Percentiles rank a stretch among this genome's conserved stretches.
Conservation (phyloP, 371 early-diverging fungal genomes). For the Thermomucor indicae-seudaticae region DNA sequence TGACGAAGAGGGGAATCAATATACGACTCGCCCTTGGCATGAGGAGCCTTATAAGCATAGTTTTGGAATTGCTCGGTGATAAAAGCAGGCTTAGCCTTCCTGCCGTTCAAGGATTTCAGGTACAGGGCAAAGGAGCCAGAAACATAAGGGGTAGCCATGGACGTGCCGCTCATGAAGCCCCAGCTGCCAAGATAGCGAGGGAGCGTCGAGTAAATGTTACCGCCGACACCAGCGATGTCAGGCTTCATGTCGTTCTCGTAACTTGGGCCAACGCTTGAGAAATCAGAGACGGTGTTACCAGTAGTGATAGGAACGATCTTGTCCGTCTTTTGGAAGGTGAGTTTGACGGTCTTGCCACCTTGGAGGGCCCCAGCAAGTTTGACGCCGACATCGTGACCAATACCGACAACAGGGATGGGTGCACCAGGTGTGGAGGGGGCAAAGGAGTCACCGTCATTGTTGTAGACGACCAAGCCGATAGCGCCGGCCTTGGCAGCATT, state of each 20-base stretch:
- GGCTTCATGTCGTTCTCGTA: conserved; percentile 37
- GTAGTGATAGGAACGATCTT: conserved; percentile 12
- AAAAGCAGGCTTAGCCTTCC: conserved; percentile 12
- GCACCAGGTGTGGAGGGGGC: conserved; percentile 6
- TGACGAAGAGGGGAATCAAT: conserved; percentile 39
- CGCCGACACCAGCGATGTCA: conserved; percentile 63
- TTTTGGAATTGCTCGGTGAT: conserved; percentile 40
- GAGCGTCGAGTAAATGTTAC: conserved; percentile 62
- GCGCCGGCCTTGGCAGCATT: conserved; percentile 40
- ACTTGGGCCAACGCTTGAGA: conserved; percentile 42
- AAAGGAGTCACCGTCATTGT: conserved; percentile 12
- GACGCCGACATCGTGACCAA: conserved; percentile 19
- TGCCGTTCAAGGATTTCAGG: conserved; percentile 24
- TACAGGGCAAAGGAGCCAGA: conserved; percentile 62
- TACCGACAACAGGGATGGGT: conserved; percentile 31
- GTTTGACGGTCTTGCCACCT: conserved; percentile 3
- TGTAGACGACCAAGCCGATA: conserved; percentile 47
- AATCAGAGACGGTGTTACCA: conserved; percentile 37
- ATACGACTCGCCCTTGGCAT: conserved; percentile 10
- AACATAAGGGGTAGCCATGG: conserved; percentile 72
- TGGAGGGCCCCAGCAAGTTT: conserved; percentile 7
- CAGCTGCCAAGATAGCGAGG: conserved; percentile 41
- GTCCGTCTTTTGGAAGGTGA: conserved; percentile 2
- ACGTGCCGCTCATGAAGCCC: conserved; percentile 58
- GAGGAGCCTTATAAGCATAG: conserved; percentile 32